Conservation (phyloP, 2,329 filamentous ascomycete genomes). For the Cytospora leucostoma region DNA sequence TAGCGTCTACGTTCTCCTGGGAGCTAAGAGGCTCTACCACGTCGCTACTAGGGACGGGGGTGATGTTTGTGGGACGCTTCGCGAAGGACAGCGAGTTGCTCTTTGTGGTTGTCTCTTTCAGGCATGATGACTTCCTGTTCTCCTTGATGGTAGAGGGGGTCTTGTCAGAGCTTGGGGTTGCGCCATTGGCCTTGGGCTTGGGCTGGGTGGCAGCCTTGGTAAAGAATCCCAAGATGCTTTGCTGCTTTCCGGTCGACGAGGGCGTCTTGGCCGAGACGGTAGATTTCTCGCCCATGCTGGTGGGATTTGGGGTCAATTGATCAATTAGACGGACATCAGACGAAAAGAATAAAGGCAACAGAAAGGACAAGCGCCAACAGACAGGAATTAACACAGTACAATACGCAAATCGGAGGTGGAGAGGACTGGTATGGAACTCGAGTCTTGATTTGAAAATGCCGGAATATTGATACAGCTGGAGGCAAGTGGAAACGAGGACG, state of each 20-base stretch:
- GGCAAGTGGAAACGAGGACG: neutral
- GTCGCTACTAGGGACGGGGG: slow-evolving; percentile 82
- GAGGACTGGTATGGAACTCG: neutral
- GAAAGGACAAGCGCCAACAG: slow-evolving; percentile 5
- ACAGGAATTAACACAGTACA: neutral
- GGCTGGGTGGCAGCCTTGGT: slow-evolving; percentile 54
- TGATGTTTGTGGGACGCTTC: slow-evolving; percentile 52
- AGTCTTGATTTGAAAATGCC: neutral
- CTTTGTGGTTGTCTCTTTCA: slow-evolving; percentile 47
- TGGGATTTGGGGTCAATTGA: slow-evolving; percentile 9
- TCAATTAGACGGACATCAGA: slow-evolving; percentile 6
- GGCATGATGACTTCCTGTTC: slow-evolving; percentile 39
- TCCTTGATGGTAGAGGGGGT: slow-evolving; percentile 31
- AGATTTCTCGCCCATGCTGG: slow-evolving; percentile 25
- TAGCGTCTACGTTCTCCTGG: slow-evolving; percentile 61
- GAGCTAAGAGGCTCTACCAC: slow-evolving; percentile 66
- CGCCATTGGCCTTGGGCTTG: slow-evolving; percentile 30
- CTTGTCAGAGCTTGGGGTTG: slow-evolving; percentile 32
- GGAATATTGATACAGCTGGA: neutral
- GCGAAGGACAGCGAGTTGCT: slow-evolving; percentile 45
- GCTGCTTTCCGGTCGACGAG: slow-evolving; percentile 56
- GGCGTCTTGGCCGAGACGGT: slow-evolving; percentile 40
- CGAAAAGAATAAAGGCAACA: neutral
- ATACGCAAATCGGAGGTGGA: neutral
- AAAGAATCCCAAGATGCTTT: slow-evolving; percentile 81